A percentile compares a stretch with the other conserved stretches of the same genome.
Evolutionary conservation across 805 yeast genomes (phyloP).

Genomic region (Nakazawaea siamensis): DNA sequence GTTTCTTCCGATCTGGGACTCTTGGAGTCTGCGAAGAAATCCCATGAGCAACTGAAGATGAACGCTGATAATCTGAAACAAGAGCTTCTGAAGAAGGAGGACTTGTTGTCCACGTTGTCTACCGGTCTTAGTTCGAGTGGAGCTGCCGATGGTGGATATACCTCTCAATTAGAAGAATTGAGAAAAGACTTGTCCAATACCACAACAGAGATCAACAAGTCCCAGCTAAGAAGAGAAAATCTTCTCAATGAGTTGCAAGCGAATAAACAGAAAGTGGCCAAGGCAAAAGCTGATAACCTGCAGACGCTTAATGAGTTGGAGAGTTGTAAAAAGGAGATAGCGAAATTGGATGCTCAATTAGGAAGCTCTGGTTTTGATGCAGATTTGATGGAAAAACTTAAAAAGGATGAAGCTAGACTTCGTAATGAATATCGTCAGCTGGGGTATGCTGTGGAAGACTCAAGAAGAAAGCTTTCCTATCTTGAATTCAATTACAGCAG

Average conservation of each 20-base stretch:
- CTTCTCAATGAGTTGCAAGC: slow-evolving; percentile 39
- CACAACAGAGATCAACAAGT: slow-evolving; percentile 49
- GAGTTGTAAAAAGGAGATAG: slow-evolving; percentile 28
- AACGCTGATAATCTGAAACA: slow-evolving; percentile 37
- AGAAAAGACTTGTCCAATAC: slow-evolving; percentile 47
- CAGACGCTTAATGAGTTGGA: slow-evolving; percentile 34
- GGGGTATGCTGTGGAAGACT: slow-evolving; percentile 38
- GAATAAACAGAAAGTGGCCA: slow-evolving; percentile 37
- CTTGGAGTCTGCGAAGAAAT: slow-evolving; percentile 33
- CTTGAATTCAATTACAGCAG: slow-evolving; percentile 66
- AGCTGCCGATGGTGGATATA: slow-evolving; percentile 67
- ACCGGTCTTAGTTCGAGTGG: slow-evolving; percentile 90
- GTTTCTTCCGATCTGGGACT: slow-evolving; percentile 27
- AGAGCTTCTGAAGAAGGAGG: slow-evolving; percentile 55
- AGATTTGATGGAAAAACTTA: slow-evolving; percentile 32
- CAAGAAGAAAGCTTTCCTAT: slow-evolving; percentile 60
- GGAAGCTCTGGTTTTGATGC: slow-evolving; percentile 52
- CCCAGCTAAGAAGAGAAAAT: slow-evolving; percentile 50
- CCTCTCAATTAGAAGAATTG: slow-evolving; percentile 58
- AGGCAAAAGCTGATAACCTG: slow-evolving; percentile 45
- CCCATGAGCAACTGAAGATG: slow-evolving; percentile 34
- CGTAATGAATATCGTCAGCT: slow-evolving; percentile 35
- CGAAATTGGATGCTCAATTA: slow-evolving; percentile 32
- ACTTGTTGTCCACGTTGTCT: slow-evolving; percentile 68
- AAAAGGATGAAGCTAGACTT: slow-evolving; percentile 33